Evolutionary conservation across 768 basidiomycete genomes (phyloP).

Genomic region (Vishniacozyma victoriae): DNA sequence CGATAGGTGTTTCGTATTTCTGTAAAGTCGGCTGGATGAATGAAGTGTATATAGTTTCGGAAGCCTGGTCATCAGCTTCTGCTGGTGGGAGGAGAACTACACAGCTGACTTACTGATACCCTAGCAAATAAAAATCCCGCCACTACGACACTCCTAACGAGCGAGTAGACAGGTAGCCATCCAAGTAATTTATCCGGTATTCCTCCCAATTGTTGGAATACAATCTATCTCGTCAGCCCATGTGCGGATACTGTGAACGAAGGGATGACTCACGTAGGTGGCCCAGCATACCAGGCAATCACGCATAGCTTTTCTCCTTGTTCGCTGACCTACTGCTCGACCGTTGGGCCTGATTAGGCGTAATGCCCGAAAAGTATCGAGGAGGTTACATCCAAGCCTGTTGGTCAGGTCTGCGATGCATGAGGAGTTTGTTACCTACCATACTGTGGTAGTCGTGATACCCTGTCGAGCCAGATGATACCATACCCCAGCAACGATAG

Average conservation of each 20-base stretch:
- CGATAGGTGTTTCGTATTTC: slow-evolving; percentile 32
- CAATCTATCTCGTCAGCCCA: background rate
- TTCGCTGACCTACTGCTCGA: slow-evolving; percentile 19
- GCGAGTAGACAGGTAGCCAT: slow-evolving; percentile 35
- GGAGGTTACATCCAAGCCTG: slow-evolving; percentile 22
- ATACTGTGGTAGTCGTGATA: slow-evolving; percentile 7
- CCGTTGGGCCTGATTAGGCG: slow-evolving; percentile 22
- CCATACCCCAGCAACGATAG: slow-evolving; percentile 7
- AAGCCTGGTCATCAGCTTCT: slow-evolving; percentile 15
- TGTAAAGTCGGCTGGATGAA: slow-evolving; percentile 14
- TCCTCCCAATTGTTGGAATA: background rate
- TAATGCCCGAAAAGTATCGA: slow-evolving; percentile 31
- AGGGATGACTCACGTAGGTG: slow-evolving; percentile 19
- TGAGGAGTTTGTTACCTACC: slow-evolving; percentile 5
- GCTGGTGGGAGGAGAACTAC: background rate
- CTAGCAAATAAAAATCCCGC: slow-evolving; percentile 17
- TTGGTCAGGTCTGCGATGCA: background rate
- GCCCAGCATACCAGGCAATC: slow-evolving; percentile 25
- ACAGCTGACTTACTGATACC: slow-evolving; percentile 14
- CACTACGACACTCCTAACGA: slow-evolving; percentile 9
- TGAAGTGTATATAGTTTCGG: slow-evolving; percentile 13
- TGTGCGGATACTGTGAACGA: background rate
- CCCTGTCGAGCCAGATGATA: slow-evolving; percentile 11
- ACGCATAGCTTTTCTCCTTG: slow-evolving; percentile 24
- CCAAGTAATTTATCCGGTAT: slow-evolving; percentile 8